These are phyloP conservation scores for Capsicum pubescens DNA, from an alignment of 257 asterid genomes.

Conservation along the genomic window DNA sequence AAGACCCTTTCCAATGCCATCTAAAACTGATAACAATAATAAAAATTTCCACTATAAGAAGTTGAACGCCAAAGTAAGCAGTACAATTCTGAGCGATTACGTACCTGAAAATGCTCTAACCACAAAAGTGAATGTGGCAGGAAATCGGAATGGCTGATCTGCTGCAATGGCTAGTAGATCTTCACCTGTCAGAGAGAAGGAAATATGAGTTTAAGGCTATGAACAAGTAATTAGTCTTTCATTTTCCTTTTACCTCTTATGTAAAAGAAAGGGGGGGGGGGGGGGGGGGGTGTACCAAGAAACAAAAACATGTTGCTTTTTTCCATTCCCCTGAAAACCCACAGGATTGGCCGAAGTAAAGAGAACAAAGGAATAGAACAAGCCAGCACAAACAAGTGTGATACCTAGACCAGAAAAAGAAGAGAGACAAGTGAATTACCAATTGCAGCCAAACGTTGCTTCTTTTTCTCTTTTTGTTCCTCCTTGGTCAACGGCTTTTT, in stretches of 20 bases:
- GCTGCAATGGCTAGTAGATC: conserved; percentile 92
- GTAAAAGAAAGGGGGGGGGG: neutral
- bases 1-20: conserved; percentile 98
- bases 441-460: conserved; percentile 93
- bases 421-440: conserved; percentile 51
- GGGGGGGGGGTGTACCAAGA: neutral
- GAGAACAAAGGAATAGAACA: neutral
- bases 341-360: neutral
- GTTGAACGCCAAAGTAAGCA: neutral
- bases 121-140: conserved; percentile 98
- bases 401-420: conserved; percentile 12
- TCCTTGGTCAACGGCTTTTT: conserved; percentile 81
- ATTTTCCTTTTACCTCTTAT: neutral
- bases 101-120: conserved; percentile 97
- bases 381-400: neutral
- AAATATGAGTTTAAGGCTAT: neutral
- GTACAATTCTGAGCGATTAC: neutral
- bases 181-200: conserved; percentile 69
- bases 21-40: conserved; percentile 67
- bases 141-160: conserved; percentile 97
- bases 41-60: neutral
- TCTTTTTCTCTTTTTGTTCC: conserved; percentile 71
- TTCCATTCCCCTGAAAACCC: neutral
- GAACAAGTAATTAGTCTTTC: neutral
- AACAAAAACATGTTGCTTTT: neutral